Evolutionary conservation across 129 eudicot genomes (phyloP), one percentile per base, ranked within the genome.

Genomic region (Arctium minus): DNA sequence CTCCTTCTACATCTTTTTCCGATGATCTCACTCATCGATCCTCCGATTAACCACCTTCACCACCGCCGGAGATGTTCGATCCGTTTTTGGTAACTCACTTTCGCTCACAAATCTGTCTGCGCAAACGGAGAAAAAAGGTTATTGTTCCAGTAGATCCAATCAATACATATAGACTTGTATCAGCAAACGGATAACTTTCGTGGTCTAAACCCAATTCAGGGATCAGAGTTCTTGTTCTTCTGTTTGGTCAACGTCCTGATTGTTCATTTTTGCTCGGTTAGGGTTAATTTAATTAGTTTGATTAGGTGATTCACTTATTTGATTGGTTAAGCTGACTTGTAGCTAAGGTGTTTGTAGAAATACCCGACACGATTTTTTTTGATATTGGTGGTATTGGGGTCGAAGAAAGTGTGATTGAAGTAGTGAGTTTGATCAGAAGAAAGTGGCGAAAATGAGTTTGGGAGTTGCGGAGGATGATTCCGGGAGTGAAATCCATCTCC

Each of bases 381-480:
- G 15, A 15, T 33, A 53, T 53, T 60, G 7, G 30, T 38, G 33
- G 15, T 3, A 11, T 22, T 12, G 50, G 77, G 77, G 40, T 73
- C 35, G 77, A 46, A 72, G n/a, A 46, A 73, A 40, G 36, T 73
- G 33, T 2, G 27, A 22, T 53, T 12, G 8, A 50, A 50, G 5
- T 10, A 11, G 17, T 22, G 70, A 65, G 18, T 64, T 62, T 18
- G 31, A 18, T 8, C 2, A 7, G 6, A 29, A 38, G 70, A 71
- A 71, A 71, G 56, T 53, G 78, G 46, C 72, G 73, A 84, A 84
- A 1, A 84, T 84, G 86, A 84, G 83, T 39, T 79, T 84, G 38
- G 83, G 86, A 62, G 60, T 78, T 18, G 83, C 86, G 36, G 86
- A 84, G 15, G 83, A 84, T 84, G 83, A 84, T 77, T 73, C 74